Base-by-base conservation (phyloP, 2,329 filamentous ascomycete genomes). In the Trichoderma citrinoviride region DNA sequence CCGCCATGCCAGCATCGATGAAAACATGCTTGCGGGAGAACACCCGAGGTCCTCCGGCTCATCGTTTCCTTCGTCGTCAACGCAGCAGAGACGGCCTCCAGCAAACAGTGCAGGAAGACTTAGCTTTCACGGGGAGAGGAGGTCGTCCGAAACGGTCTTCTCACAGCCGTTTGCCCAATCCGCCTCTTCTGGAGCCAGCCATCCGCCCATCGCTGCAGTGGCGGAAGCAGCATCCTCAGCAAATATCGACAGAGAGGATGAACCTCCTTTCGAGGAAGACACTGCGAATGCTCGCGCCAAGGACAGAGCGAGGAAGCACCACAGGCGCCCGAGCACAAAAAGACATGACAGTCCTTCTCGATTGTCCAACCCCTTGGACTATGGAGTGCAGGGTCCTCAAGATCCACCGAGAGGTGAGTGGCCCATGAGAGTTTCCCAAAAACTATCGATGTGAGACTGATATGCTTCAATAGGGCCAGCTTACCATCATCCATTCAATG, bases 311-410 rank as follows among this genome's bases (percentile, higher is more conserved):
- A 47, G 19, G 41, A 54, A 21, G 27, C 41, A 46, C 25, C 40
- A 52, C 23, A 54, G 49, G 50, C 65, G 33, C 23, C 43, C 40
- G 47, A 68, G 53, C 46, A 62, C 43, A 47, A 65, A n/a, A 50
- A 66, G 55, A 19, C 68, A 44, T 43, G 57, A 58, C 6, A 62
- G 64, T 41, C 64, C 64, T 3, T 29, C 50, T 3, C 66, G 66
- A 21, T 68, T 66, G 23, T 67, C 66, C 2, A 69, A 67, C 52
- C 68, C 67, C 4, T 54, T 71, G 58, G 68, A 66, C 10, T 50
- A 52, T 25, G 27, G 27, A 10, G 25, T 23, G 6, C 49, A 61
- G 21, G 23, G 27, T 19, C 43, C 44, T n/a, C 57, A 66, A 41
- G 58, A 66, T 10, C 52, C 43, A 21, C 7, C 37, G 6, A 54